Percentiles rank a stretch among this genome's conserved stretches.
Conservation (phyloP, 257 asterid species). For the Nicotiana paniculata region DNA sequence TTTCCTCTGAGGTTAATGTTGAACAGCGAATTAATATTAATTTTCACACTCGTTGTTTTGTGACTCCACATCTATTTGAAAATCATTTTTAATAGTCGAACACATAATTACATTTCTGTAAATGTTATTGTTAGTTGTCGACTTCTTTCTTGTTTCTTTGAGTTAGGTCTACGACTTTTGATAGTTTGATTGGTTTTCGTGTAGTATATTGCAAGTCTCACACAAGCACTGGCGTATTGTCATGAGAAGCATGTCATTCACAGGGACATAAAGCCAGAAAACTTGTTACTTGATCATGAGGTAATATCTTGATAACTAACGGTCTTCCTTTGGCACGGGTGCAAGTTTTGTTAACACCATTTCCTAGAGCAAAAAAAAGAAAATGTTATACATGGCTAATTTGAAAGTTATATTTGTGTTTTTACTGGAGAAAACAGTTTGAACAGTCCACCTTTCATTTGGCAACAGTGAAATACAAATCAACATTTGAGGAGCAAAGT, state of each 20-base stretch:
- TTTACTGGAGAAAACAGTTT: neutral
- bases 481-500: neutral
- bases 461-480: neutral
- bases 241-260: slow-evolving; percentile 93
- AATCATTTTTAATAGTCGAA: neutral
- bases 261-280: slow-evolving; percentile 98
- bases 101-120: neutral
- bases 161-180: neutral
- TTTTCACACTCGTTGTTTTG: neutral
- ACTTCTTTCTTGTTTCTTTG: neutral
- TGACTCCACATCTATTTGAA: neutral
- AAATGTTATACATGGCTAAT: neutral
- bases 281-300: slow-evolving; percentile 91
- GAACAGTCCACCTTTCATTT: neutral
- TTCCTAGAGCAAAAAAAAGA: neutral
- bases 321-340: neutral
- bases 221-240: slow-evolving; percentile 81
- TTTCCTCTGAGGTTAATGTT: neutral
- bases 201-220: slow-evolving; percentile 79
- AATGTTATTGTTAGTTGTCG: neutral
- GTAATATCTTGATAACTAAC: slow-evolving; percentile 28
- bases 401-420: neutral
- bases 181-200: slow-evolving; percentile 9
- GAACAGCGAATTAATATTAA: neutral
- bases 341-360: neutral